Evolutionary conservation across 192 early-diverging fungal species (phyloP), one percentile per base, ranked within the genome.

Genomic region (Coemansia reversa): DNA sequence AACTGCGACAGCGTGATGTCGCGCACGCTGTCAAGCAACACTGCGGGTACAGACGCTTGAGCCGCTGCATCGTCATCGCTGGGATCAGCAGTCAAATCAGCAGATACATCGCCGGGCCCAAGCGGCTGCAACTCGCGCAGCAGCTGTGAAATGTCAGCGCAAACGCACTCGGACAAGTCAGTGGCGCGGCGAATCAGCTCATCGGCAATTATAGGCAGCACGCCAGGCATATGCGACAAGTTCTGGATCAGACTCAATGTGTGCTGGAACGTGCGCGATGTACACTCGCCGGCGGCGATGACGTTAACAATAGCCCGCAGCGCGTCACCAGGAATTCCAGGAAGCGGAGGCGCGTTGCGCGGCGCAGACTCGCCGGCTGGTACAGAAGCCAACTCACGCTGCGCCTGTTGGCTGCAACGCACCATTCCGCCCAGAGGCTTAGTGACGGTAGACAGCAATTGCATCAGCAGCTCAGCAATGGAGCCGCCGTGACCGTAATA

Each of bases 191-290:
- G 76, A 42, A 90, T 75, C 2, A 98, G 76, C 83, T 95, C 92
- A n/a, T 87, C 75, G 1, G 89, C 90, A 45, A 98, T 91, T 9
- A 90, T 85, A 4, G 88, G 85, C 25, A 84, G 71, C 7, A 90
- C 86, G 32, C 86, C 89, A 5, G 84, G 67, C 49, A 93, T 72
- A 5, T 86, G 78, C 7, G 90, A 90, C 29, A 98, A 79, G 55
- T 96, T 88, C 66, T 94, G 93, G 53, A 98, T 94, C 25, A 94
- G 89, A 33, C 88, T 85, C 7, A 97, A 81, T 3, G 93, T 95
- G 67, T 89, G 92, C 80, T 96, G 94, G 88, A 97, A 98, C 2
- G 93, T 98, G 60, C 89, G 90, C 65, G 90, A 88, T 20, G 97
- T 91, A 67, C 92, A 94, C 72, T 93, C 94, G 22, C 92, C 94